Evolutionary conservation across 352 stramenopile genomes (phyloP), one percentile per base, ranked within the genome.

Genomic region (Phytophthora hybrid): DNA sequence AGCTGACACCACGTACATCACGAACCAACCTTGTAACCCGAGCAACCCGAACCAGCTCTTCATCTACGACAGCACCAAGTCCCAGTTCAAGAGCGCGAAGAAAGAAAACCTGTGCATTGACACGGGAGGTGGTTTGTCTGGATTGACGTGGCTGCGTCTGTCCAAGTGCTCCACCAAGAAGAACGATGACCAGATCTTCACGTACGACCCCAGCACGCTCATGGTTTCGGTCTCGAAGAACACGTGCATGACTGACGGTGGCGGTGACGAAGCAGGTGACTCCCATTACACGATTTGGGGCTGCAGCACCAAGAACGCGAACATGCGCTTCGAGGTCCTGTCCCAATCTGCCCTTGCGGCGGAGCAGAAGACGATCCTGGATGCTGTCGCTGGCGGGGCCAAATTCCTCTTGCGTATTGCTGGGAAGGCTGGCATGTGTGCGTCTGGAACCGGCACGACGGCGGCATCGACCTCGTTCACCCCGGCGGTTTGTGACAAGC

Each of bases 91-190:
- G 13, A 80, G 71, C 39, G 65, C 69, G 0, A 60, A 64, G n/a
- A 80, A 80, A 21, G 4, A 10, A 3, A 66, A 66, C 3, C 31
- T 82, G 34, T 83, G 77, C 47, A 52, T 81, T 13, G 73, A 83
- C 29, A 69, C 76, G 18, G 67, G 64, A 4, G 69, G 73, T 34
- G 62, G 59, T 39, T 60, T 37, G 47, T n/a, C 56, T 11, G 56
- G 56, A 5, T 37, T 51, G n/a, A 62, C 56, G 16, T 62, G 10
- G 56, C 21, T 62, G n/a, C 56, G 56, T 5, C 56, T 62, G n/a
- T 62, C 56, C 11, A 62, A 32, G n/a, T 11, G 29, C 18, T 80
- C 69, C 39, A 37, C 75, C 18, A 16, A 32, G n/a, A 56, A 59
- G 13, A 72, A 74, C 41, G 34, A 21, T 19, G 78, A 80, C 29